Conservation (phyloP, 257 asterid genomes). For the Ballota nigra region DNA sequence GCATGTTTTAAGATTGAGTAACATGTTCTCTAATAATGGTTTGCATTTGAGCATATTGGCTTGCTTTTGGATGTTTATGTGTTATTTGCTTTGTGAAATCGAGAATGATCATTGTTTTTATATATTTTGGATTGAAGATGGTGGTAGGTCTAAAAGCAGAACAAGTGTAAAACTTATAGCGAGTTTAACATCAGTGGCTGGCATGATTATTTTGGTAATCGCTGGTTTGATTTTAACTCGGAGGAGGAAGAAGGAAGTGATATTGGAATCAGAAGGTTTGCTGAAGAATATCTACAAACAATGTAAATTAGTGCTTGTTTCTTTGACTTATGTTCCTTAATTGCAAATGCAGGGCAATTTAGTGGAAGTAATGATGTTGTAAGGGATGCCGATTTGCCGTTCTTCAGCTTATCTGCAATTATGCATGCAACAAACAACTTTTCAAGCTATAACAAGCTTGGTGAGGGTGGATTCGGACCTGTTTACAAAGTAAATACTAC, state of each 20-base stretch:
- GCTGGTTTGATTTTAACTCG: not conserved
- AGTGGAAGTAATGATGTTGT: not conserved
- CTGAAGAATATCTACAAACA: not conserved
- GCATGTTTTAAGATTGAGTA: not conserved
- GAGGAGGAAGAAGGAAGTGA: not conserved
- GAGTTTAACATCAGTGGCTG: not conserved
- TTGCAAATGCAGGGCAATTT: not conserved
- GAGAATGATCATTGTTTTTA: not conserved
- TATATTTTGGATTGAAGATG: not conserved
- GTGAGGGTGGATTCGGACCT: constrained; percentile 16
- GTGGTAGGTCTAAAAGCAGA: not conserved
- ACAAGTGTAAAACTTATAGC: not conserved
- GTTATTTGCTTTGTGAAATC: too few species aligned
- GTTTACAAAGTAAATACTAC: not conserved
- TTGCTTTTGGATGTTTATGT: not conserved
- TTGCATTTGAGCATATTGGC: not conserved
- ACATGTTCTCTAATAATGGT: not conserved
- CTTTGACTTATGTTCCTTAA: not conserved
- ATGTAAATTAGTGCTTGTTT: not conserved
- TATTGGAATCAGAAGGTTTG: not conserved
- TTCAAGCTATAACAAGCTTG: not conserved
- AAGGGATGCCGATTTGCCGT: not conserved
- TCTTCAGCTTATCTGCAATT: constrained; percentile 4
- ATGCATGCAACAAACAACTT: not conserved
- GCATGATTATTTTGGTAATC: not conserved